Conservation (phyloP, 1,284 basidiomycete genomes). For the Malassezia cuniculi region DNA sequence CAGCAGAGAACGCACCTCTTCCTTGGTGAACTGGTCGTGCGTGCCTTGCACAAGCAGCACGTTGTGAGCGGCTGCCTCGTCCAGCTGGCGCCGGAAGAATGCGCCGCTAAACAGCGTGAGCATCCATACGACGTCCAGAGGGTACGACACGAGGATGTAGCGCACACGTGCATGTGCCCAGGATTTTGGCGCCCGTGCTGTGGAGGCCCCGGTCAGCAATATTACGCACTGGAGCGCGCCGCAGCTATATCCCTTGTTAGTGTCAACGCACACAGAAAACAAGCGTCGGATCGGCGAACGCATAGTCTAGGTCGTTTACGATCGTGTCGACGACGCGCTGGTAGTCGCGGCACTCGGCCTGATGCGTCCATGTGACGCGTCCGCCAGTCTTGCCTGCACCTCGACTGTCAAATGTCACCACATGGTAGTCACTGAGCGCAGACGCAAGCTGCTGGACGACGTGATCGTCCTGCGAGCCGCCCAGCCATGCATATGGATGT, state of each 20-base stretch:
- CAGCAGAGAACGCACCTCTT: slow-evolving; percentile 1
- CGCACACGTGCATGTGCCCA: not conserved
- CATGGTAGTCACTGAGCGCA: not conserved
- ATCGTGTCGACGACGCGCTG: slow-evolving; percentile 3
- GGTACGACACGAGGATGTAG: slow-evolving; percentile 16
- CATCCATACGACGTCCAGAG: slow-evolving; percentile 14
- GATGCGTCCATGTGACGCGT: slow-evolving; percentile 13
- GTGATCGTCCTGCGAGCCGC: slow-evolving; percentile 13
- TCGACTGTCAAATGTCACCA: slow-evolving; percentile 13
- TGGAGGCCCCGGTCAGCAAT: slow-evolving; percentile 7
- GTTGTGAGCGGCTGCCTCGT: not conserved
- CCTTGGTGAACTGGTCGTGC: slow-evolving; percentile 14
- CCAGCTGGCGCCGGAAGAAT: slow-evolving; percentile 1
- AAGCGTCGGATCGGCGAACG: not conserved
- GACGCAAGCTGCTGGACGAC: slow-evolving; percentile 11
- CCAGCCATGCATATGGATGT: slow-evolving; percentile 12
- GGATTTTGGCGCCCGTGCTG: not conserved
- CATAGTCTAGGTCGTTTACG: not conserved
- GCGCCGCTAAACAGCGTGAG: slow-evolving; percentile 6
- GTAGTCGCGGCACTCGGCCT: slow-evolving; percentile 11
- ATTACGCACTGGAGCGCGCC: slow-evolving; percentile 14
- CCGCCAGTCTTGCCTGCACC: slow-evolving; percentile 8
- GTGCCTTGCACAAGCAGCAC: slow-evolving; percentile 8
- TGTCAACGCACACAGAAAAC: not conserved
- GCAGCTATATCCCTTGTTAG: slow-evolving; percentile 13